Percentiles rank a stretch among this genome's conserved stretches.
Conservation (phyloP, 345 rosid genomes). For the Lumnitzera littorea region DNA sequence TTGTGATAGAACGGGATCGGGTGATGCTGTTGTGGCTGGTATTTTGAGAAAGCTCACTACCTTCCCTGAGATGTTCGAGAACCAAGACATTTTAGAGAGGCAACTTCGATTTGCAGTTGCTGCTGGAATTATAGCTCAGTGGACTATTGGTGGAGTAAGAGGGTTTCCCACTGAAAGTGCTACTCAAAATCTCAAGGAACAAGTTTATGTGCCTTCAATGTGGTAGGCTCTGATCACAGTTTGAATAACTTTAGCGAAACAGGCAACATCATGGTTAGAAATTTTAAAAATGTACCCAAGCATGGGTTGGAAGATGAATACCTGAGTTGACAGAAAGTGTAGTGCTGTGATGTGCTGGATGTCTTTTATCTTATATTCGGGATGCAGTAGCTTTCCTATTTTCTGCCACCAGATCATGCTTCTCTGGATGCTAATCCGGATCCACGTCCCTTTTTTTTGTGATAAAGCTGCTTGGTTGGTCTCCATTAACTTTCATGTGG, state of each 20-base stretch:
- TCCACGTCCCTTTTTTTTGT: too few species aligned
- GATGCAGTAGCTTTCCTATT: too few species aligned
- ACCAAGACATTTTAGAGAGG: conserved; percentile 69
- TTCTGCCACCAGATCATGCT: too few species aligned
- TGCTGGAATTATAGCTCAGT: conserved; percentile 86
- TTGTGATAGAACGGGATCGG: conserved; percentile 92
- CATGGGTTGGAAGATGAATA: too few species aligned
- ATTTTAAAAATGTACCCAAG: too few species aligned
- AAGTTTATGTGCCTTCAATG: conserved; percentile 91
- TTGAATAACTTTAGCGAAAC: background rate
- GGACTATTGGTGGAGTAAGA: conserved; percentile 89
- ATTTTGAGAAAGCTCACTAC: conserved; percentile 75
- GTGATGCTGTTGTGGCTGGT: conserved; percentile 91
- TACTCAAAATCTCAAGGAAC: conserved; percentile 84
- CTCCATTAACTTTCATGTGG: too few species aligned
- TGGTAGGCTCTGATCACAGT: conserved; percentile 39
- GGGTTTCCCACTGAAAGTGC: conserved; percentile 94
- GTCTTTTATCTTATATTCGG: too few species aligned
- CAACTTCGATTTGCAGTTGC: conserved; percentile 86
- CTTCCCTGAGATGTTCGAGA: conserved; percentile 66
- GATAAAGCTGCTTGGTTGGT: too few species aligned
- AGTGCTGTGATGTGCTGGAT: too few species aligned
- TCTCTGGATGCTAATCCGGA: too few species aligned
- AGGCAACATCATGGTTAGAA: too few species aligned
- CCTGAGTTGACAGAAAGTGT: too few species aligned